A percentile compares a stretch with the other conserved stretches of the same genome.
Evolutionary conservation across 768 basidiomycete genomes (phyloP).

Genomic region (Tulasnella sp.): DNA sequence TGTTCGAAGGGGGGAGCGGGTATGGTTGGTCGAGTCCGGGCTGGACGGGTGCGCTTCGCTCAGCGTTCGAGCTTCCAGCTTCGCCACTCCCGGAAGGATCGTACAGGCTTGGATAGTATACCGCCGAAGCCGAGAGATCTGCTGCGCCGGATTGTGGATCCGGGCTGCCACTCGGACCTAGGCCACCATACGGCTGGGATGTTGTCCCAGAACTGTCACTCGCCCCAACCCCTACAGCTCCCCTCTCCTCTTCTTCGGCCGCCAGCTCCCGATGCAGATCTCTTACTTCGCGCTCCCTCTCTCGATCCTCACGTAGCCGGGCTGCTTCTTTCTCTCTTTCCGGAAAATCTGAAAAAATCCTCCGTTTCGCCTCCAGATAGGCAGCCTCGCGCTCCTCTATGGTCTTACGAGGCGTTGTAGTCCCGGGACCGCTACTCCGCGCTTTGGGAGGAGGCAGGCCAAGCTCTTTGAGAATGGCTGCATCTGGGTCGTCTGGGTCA

Average conservation of each 20-base stretch:
- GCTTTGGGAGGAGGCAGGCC: background rate
- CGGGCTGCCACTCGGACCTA: constrained; percentile 44
- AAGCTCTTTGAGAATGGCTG: constrained; percentile 23
- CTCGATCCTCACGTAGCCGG: constrained; percentile 8
- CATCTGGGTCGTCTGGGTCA: constrained; percentile 5
- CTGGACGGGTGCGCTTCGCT: background rate
- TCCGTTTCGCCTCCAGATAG: constrained; percentile 75
- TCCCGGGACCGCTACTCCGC: background rate
- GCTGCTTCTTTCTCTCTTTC: constrained; percentile 32
- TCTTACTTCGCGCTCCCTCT: constrained; percentile 11
- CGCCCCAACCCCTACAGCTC: constrained; percentile 42
- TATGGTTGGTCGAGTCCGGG: background rate
- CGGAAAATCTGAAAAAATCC: constrained; percentile 61
- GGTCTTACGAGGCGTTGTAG: constrained; percentile 39
- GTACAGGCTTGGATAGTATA: constrained; percentile 62
- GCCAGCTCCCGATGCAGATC: constrained; percentile 12
- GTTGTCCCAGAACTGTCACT: constrained; percentile 27
- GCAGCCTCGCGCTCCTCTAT: constrained; percentile 81
- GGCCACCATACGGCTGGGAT: constrained; percentile 67
- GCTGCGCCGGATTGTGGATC: constrained; percentile 36
- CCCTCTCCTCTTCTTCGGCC: constrained; percentile 23
- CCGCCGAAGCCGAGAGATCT: constrained; percentile 43
- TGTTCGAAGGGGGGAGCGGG: background rate
- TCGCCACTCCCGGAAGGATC: constrained; percentile 35
- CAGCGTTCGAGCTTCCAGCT: background rate